Percentiles rank a stretch among this genome's conserved stretches.
Evolutionary conservation across 768 basidiomycete genomes (phyloP).

Genomic region (Podaxis sp.): DNA sequence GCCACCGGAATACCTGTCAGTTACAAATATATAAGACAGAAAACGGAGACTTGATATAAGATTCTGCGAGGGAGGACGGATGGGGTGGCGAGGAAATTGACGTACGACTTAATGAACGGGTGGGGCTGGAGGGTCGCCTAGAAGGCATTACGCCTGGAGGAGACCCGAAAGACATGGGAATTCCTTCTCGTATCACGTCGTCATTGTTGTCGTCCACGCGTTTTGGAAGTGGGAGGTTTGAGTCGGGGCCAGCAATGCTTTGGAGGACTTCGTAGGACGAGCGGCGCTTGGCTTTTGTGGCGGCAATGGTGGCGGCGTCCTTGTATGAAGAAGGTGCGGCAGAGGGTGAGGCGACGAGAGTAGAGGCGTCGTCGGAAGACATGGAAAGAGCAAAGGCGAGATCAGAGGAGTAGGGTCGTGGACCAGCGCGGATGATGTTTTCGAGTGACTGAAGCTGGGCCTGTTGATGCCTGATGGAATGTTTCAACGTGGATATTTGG

Average conservation of each 20-base stretch:
- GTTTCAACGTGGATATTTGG: constrained; percentile 80
- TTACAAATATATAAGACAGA: neutral
- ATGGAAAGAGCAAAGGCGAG: constrained; percentile 15
- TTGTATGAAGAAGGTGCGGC: constrained; percentile 33
- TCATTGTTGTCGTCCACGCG: constrained; percentile 43
- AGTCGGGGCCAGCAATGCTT: constrained; percentile 74
- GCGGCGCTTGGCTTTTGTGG: constrained; percentile 56
- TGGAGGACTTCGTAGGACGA: constrained; percentile 74
- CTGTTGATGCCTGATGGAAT: constrained; percentile 82
- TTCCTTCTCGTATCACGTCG: constrained; percentile 61
- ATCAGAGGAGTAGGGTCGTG: constrained; percentile 53
- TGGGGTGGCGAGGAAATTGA: constrained; percentile 24
- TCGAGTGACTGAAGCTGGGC: constrained; percentile 74
- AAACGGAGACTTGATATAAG: constrained; percentile 22
- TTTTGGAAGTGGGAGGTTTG: constrained; percentile 67
- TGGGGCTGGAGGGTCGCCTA: constrained; percentile 70
- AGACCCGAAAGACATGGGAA: constrained; percentile 58
- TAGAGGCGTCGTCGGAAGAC: constrained; percentile 15
- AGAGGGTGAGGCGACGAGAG: constrained; percentile 21
- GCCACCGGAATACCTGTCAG: constrained; percentile 70
- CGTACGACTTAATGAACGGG: constrained; percentile 78
- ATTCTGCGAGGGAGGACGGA: constrained; percentile 12
- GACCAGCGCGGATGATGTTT: constrained; percentile 63
- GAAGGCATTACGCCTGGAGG: constrained; percentile 36
- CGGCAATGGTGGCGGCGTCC: constrained; percentile 24